Evolutionary conservation across 768 basidiomycete species (phyloP).

Genomic region (Cytidiella melzeri): DNA sequence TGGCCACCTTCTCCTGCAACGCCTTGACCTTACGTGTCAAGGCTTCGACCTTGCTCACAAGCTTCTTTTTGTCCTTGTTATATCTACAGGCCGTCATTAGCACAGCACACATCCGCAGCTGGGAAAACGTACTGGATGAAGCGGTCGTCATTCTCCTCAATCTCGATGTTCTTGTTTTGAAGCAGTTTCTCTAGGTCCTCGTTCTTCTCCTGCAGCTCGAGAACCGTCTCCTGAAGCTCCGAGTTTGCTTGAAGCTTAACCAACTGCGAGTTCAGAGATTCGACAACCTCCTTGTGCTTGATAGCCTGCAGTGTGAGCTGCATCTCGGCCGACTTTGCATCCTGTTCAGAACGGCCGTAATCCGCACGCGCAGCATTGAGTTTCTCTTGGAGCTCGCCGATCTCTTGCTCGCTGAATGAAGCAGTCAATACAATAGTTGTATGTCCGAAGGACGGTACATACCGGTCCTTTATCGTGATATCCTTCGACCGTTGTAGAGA

Average conservation of each 20-base stretch:
- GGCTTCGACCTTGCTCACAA: constrained; percentile 60
- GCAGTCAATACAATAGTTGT: constrained; percentile 2
- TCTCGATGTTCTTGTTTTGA: constrained; percentile 63
- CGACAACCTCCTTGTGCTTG: constrained; percentile 61
- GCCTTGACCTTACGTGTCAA: constrained; percentile 69
- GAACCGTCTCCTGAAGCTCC: constrained; percentile 47
- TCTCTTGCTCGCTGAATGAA: constrained; percentile 40
- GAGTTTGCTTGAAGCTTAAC: constrained; percentile 44
- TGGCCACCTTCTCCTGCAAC: constrained; percentile 58
- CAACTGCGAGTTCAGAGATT: constrained; percentile 54
- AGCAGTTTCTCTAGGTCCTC: constrained; percentile 73
- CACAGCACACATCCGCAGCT: not conserved
- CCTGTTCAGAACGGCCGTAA: constrained; percentile 49
- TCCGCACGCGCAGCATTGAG: constrained; percentile 37
- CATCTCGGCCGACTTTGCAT: constrained; percentile 56
- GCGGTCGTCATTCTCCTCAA: constrained; percentile 80
- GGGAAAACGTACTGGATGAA: constrained; percentile 60
- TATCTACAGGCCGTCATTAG: constrained; percentile 37
- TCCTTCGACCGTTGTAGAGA: constrained; percentile 61
- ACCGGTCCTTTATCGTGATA: constrained; percentile 60
- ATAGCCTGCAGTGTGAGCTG: constrained; percentile 57
- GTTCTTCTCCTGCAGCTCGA: constrained; percentile 62
- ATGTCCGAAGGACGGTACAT: constrained; percentile 14
- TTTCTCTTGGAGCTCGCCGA: constrained; percentile 33
- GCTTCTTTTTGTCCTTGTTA: constrained; percentile 76